A percentile compares a stretch with the other conserved stretches of the same genome.
These are phyloP conservation scores for Claviceps sp. DNA, from an alignment of 2,329 filamentous ascomycete species.

Conservation along the genomic window DNA sequence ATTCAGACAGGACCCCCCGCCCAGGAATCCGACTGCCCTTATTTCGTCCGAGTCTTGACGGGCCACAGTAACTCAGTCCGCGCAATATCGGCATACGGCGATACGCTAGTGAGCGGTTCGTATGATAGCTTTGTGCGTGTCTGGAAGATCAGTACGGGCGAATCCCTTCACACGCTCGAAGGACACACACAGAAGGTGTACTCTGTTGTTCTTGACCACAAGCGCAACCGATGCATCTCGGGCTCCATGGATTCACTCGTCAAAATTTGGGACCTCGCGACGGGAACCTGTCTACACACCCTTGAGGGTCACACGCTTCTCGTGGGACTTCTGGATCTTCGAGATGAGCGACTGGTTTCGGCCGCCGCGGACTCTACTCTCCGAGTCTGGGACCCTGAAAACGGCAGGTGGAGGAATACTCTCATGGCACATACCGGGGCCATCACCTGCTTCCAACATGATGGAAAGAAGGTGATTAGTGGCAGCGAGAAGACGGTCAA, in stretches of 20 bases:
- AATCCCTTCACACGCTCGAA: conserved; percentile 68
- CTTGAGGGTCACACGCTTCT: conserved; percentile 87
- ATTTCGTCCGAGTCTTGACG: conserved; percentile 75
- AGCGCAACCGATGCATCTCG: conserved; percentile 88
- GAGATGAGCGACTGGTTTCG: conserved; percentile 80
- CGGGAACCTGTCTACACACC: conserved; percentile 72
- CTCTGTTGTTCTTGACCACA: conserved; percentile 85
- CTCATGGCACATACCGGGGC: conserved; percentile 90
- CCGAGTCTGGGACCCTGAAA: conserved; percentile 93
- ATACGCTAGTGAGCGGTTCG: conserved; percentile 92
- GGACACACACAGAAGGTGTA: conserved; percentile 93
- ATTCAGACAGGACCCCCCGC: conserved; percentile 66
- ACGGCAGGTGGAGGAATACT: conserved; percentile 76
- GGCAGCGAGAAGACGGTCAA: conserved; percentile 92
- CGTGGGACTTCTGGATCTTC: conserved; percentile 81
- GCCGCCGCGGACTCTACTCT: conserved; percentile 92
- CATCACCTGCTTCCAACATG: conserved; percentile 97
- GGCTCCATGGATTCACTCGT: conserved; percentile 97
- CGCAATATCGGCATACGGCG: conserved; percentile 86
- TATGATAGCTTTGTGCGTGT: conserved; percentile 93
- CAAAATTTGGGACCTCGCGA: conserved; percentile 92
- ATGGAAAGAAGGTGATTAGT: conserved; percentile 90
- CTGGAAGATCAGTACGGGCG: conserved; percentile 94
- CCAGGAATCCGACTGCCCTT: conserved; percentile 73
- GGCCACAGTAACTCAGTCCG: conserved; percentile 91